phyloP scores from a whole-genome alignment of 805 yeast genomes.

The Kuraishia ogatae region DNA sequence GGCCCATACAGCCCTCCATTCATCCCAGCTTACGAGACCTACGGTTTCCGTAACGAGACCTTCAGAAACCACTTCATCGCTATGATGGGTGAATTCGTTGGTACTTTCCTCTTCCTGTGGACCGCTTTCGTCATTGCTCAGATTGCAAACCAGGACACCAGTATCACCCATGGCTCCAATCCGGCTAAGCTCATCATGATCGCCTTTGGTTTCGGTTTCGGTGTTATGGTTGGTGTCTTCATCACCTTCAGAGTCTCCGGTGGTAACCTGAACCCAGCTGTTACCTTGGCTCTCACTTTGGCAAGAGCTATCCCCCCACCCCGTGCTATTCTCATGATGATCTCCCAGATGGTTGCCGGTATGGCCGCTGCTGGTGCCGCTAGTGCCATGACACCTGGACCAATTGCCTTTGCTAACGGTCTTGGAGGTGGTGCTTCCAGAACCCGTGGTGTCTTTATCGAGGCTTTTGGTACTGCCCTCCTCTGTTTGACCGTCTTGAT shows the following conservation, averaged over 20 bases:
- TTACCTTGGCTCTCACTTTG: conserved; percentile 62
- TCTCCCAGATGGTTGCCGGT: conserved; percentile 74
- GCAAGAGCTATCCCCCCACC: conserved; percentile 68
- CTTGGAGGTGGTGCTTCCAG: conserved; percentile 67
- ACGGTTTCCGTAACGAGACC: conserved; percentile 31
- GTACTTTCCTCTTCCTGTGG: conserved; percentile 80
- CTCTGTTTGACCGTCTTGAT: conserved; percentile 71
- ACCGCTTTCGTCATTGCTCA: conserved; percentile 78
- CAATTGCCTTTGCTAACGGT: conserved; percentile 58
- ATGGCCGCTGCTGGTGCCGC: conserved; percentile 92
- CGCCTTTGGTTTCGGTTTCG: conserved; percentile 79
- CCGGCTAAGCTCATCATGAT: conserved; percentile 72
- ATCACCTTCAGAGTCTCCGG: conserved; percentile 72
- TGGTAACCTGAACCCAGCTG: conserved; percentile 88
- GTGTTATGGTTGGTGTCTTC: conserved; percentile 68
- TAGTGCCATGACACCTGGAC: conserved; percentile 77
- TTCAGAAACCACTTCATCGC: conserved; percentile 58
- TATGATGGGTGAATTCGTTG: conserved; percentile 73
- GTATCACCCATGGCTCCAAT: conserved; percentile 24
- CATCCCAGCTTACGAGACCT: conserved; percentile 20
- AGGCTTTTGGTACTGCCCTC: conserved; percentile 70
- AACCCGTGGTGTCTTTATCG: conserved; percentile 71
- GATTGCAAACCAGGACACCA: conserved; percentile 48
- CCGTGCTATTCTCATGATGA: conserved; percentile 56
- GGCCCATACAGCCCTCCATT: conserved; percentile 28